Conservation (phyloP, 176 grass and related monocot genomes). For the Carex cristatella region DNA sequence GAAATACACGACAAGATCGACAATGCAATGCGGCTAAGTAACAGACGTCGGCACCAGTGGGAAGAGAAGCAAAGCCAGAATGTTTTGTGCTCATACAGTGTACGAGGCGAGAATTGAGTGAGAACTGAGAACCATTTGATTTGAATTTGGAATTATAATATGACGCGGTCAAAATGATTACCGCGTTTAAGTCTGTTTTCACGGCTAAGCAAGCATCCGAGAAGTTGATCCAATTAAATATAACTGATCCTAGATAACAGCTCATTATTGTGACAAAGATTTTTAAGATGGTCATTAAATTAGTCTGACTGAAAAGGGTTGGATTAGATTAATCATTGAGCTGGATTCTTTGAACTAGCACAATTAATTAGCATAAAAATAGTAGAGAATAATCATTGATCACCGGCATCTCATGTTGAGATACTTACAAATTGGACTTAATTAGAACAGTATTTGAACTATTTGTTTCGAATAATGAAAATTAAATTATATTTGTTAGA, state of each 20-base stretch:
- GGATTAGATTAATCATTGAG: not conserved
- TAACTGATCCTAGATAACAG: not conserved
- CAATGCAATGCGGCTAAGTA: not conserved
- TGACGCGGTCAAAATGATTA: not conserved
- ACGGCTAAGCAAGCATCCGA: slow-evolving; percentile 20
- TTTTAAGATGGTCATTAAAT: not conserved
- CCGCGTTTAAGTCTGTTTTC: slow-evolving; percentile 24
- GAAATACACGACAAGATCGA: not conserved
- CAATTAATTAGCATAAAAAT: not conserved
- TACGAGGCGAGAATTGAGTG: not conserved
- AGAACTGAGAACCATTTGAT: not conserved
- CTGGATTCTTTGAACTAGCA: slow-evolving; percentile 4
- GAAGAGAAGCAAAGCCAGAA: not conserved
- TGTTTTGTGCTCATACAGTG: not conserved
- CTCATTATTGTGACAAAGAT: not conserved
- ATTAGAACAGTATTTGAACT: too few species aligned
- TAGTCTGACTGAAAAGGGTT: not conserved
- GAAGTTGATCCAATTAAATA: not conserved
- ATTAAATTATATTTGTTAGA: too few species aligned
- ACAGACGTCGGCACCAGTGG: not conserved
- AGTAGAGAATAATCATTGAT: not conserved
- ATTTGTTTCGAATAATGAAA: too few species aligned
- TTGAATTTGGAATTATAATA: too few species aligned
- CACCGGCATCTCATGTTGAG: not conserved
- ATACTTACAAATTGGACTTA: not conserved